Percentiles rank a stretch among this genome's conserved stretches.
These are phyloP conservation scores for Meyerozyma carpophila DNA, from an alignment of 1,139 yeast species.

Conservation along the genomic window DNA sequence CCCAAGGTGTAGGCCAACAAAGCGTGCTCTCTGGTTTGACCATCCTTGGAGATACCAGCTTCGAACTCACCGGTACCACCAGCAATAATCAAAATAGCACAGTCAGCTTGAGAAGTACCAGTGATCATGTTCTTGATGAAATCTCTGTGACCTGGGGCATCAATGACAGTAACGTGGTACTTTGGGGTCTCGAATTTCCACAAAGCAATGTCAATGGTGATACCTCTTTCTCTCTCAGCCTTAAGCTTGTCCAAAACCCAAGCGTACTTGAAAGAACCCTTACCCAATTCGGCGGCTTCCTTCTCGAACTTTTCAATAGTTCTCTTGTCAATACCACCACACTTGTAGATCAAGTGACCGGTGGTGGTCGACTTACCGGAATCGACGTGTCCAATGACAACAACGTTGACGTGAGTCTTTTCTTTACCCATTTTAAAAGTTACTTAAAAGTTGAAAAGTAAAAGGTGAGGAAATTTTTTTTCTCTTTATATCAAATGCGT, in stretches of 20 bases:
- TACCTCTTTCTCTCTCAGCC: conserved; percentile 98
- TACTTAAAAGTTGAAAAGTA: conserved; percentile 1
- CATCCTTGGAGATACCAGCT: conserved; percentile 92
- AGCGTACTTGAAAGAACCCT: conserved; percentile 98
- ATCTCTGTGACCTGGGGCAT: conserved; percentile 97
- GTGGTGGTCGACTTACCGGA: conserved; percentile 98
- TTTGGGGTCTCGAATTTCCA: conserved; percentile 97
- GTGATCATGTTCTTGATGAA: conserved; percentile 94
- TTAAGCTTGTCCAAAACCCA: conserved; percentile 91
- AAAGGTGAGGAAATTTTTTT: background rate
- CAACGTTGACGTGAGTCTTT: conserved; percentile 97
- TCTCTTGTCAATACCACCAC: conserved; percentile 92
- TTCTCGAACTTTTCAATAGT: conserved; percentile 97
- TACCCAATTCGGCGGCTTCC: conserved; percentile 98
- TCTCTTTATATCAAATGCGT: conserved; percentile 2
- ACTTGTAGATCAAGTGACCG: conserved; percentile 97
- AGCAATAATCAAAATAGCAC: conserved; percentile 86
- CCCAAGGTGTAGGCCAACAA: conserved; percentile 86
- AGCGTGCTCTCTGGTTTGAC: conserved; percentile 94
- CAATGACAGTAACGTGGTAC: conserved; percentile 84
- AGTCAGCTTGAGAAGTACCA: conserved; percentile 92
- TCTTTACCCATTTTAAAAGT: conserved; percentile 63
- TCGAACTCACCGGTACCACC: conserved; percentile 94
- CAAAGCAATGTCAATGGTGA: conserved; percentile 90
- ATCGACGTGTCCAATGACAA: conserved; percentile 99